These are phyloP conservation scores for Hydrangea macrophylla DNA, from an alignment of 148 eudicot genomes.

Conservation along the genomic window DNA sequence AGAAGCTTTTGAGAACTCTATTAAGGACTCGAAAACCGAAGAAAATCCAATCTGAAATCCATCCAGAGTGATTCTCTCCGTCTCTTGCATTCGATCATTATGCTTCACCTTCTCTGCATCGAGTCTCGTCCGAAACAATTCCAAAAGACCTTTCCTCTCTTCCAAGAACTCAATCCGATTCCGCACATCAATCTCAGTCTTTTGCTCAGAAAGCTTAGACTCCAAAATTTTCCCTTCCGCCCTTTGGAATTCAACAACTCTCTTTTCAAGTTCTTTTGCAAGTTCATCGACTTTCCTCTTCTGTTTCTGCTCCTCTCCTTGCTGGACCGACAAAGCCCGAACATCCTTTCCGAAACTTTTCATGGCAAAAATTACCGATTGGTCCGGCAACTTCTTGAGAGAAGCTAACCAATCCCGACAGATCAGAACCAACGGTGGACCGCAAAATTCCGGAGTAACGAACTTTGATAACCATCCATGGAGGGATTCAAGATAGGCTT, in stretches of 20 bases:
- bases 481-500: conserved; percentile 37
- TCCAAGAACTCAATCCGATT: conserved; percentile 23
- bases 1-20: conserved; percentile 43
- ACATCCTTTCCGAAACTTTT: conserved; percentile 37
- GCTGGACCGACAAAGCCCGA: conserved; percentile 38
- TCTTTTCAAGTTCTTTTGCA: conserved; percentile 32
- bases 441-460: conserved; percentile 26
- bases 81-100: conserved; percentile 29
- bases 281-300: conserved; percentile 44
- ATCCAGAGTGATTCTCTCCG: conserved; percentile 23
- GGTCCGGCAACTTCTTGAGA: conserved; percentile 39
- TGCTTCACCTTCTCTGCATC: conserved; percentile 43
- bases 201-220: conserved; percentile 10
- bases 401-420: conserved; percentile 45
- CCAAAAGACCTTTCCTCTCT: conserved; percentile 33
- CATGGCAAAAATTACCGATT: conserved; percentile 35
- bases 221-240: conserved; percentile 27
- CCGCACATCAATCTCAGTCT: conserved; percentile 8
- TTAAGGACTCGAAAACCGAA: conserved; percentile 45
- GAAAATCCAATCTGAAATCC: conserved; percentile 45
- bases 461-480: conserved; percentile 45
- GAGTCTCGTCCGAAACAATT: conserved; percentile 27
- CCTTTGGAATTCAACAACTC: conserved; percentile 21
- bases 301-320: conserved; percentile 47
- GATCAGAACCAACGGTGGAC: conserved; percentile 29